Evolutionary conservation across 2,329 filamentous ascomycete species (phyloP).

Genomic region (Lasiodiplodia theobromae): DNA sequence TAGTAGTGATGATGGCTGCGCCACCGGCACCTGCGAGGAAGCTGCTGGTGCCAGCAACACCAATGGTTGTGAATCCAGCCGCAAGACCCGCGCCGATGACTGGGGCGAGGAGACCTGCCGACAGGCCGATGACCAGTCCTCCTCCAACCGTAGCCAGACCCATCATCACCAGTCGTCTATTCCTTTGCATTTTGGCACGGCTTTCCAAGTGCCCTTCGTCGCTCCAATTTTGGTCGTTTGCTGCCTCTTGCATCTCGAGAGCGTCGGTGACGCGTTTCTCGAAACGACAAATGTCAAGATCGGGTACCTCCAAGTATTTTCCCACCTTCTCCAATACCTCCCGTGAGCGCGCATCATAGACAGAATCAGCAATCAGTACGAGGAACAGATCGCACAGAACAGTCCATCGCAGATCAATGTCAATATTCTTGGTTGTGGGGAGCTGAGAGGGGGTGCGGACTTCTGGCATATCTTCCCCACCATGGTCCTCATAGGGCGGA

Average conservation of each 20-base stretch:
- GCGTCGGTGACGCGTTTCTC: conserved; percentile 97
- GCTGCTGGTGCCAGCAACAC: conserved; percentile 83
- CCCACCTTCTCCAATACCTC: conserved; percentile 84
- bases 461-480: conserved; percentile 75
- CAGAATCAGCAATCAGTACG: conserved; percentile 92
- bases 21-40: conserved; percentile 93
- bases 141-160: conserved; percentile 95
- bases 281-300: conserved; percentile 94
- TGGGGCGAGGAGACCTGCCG: conserved; percentile 88
- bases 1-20: conserved; percentile 91
- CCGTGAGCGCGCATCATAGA: conserved; percentile 89
- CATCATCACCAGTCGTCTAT: conserved; percentile 90
- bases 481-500: conserved; percentile 65
- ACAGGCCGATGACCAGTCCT: conserved; percentile 92
- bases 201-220: conserved; percentile 93
- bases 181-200: conserved; percentile 80
- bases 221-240: conserved; percentile 96
- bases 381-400: conserved; percentile 95
- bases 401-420: conserved; percentile 97
- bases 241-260: conserved; percentile 94
- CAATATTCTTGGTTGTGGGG: conserved; percentile 80
- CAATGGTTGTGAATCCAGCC: conserved; percentile 93
- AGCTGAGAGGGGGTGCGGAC: conserved; percentile 85
- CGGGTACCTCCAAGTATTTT: conserved; percentile 78
- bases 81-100: conserved; percentile 94